Base-by-base conservation (phyloP, 495 filamentous ascomycete species). In the Filosporella fistucella region DNA sequence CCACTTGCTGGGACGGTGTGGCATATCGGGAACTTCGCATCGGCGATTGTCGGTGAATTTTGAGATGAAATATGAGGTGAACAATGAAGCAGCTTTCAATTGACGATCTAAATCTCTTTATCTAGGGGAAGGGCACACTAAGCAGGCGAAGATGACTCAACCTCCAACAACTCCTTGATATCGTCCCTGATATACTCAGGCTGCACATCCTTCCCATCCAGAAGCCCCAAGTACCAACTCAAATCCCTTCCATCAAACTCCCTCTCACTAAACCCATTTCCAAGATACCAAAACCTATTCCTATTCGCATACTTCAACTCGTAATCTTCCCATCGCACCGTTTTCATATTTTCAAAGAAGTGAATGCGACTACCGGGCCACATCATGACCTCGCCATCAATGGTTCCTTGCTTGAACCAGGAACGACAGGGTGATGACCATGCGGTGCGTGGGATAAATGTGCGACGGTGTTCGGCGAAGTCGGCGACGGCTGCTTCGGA, bases 111-210 rank as follows among this genome's bases (percentile, higher is more conserved):
- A n/a, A n/a, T n/a, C n/a, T n/a, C n/a, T n/a, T n/a, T n/a, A n/a
- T n/a, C n/a, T n/a, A n/a, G n/a, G n/a, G n/a, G n/a, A n/a, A n/a
- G n/a, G n/a, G n/a, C n/a, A n/a, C n/a, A n/a, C n/a, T n/a, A n/a
- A n/a, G n/a, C n/a, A n/a, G n/a, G n/a, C n/a, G n/a, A n/a, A n/a
- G n/a, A n/a, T n/a, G n/a, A 30, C 28, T 30, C 8, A 30, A 30
- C n/a, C 8, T 30, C 28, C 28, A 30, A n/a, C 28, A 30, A 30
- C 8, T 8, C 28, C n/a, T 8, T n/a, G n/a, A 30, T 30, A 30
- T 32, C 88, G 95, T 68, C 91, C 21, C 24, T 25, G 5, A 4
- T 42, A 33, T 8, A 45, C 73, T 69, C 51, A 65, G 66, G n/a
- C 67, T 74, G 8, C 72, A 76, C 39, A 74, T 45, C 42, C 26